Conservation (phyloP, 2,329 filamentous ascomycete genomes). For the Boeremia lycopersici region DNA sequence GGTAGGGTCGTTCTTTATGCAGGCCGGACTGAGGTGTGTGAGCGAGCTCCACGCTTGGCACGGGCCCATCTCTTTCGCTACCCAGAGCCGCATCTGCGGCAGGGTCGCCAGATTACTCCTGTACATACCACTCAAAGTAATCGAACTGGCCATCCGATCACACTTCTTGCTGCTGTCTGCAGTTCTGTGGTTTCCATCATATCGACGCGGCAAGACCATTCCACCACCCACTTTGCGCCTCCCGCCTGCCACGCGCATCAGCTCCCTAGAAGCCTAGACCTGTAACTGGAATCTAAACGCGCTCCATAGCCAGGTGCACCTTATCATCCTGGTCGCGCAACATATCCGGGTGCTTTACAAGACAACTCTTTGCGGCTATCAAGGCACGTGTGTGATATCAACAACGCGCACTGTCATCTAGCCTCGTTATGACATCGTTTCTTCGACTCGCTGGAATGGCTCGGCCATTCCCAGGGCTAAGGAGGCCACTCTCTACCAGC, state of each 20-base stretch:
- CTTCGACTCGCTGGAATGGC: slow-evolving; percentile 19
- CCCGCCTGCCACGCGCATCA: background rate
- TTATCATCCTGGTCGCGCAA: too few species aligned
- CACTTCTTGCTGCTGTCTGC: background rate
- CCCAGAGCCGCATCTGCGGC: background rate
- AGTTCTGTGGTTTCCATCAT: background rate
- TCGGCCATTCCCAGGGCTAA: slow-evolving; percentile 11
- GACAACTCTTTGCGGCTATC: too few species aligned
- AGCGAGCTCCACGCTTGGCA: slow-evolving; percentile 21
- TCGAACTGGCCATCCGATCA: too few species aligned
- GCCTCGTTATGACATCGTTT: slow-evolving; percentile 19
- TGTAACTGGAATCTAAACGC: too few species aligned
- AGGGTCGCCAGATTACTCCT: background rate
- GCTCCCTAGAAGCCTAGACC: too few species aligned
- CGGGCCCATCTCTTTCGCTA: slow-evolving; percentile 13
- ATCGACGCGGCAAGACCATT: background rate
- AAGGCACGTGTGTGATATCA: background rate
- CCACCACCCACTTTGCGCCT: background rate
- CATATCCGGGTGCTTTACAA: too few species aligned
- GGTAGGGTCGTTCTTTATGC: slow-evolving; percentile 37
- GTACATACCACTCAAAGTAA: too few species aligned
- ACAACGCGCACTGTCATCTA: background rate
- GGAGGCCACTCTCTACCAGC: slow-evolving; percentile 2
- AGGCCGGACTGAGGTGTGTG: slow-evolving; percentile 33
- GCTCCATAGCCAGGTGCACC: too few species aligned